Evolutionary conservation across 176 grass and related monocot genomes (phyloP).

Genomic region (Bolboschoenus planiculmis): DNA sequence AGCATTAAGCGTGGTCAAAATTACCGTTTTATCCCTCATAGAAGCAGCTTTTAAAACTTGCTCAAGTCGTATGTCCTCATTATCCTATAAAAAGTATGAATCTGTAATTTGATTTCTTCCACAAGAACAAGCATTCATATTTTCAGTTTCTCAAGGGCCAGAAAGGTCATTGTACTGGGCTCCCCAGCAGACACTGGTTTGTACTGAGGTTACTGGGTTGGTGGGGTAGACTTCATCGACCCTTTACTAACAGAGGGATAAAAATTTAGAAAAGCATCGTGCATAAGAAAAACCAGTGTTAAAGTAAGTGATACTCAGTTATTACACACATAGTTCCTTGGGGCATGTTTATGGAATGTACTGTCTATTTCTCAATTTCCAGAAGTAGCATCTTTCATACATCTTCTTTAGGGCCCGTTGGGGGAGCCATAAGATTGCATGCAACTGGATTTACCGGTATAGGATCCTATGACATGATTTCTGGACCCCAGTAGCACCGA

Average conservation of each 20-base stretch:
- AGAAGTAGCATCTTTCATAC: neutral
- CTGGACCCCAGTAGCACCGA: neutral
- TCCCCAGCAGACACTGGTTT: neutral
- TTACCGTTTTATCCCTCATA: constrained; percentile 54
- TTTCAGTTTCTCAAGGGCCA: neutral
- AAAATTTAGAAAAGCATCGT: neutral
- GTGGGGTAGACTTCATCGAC: neutral
- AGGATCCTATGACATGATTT: neutral
- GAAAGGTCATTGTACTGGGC: neutral
- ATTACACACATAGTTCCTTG: neutral
- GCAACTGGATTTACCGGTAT: neutral
- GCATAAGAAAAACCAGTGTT: neutral
- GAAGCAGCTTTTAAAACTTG: constrained; percentile 47
- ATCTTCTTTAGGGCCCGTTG: neutral
- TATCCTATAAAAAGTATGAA: constrained; percentile 31
- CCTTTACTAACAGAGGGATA: neutral
- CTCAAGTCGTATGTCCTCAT: constrained; percentile 45
- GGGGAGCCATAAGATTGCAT: neutral
- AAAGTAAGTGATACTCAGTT: neutral
- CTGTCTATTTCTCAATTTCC: neutral
- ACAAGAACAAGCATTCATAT: neutral
- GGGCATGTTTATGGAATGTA: neutral
- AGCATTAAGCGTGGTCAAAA: constrained; percentile 59
- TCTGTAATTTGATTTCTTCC: neutral
- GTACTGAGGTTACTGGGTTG: neutral